Evolutionary conservation across 306 rosid species (phyloP).

Genomic region (Gastrolobium bilobum): DNA sequence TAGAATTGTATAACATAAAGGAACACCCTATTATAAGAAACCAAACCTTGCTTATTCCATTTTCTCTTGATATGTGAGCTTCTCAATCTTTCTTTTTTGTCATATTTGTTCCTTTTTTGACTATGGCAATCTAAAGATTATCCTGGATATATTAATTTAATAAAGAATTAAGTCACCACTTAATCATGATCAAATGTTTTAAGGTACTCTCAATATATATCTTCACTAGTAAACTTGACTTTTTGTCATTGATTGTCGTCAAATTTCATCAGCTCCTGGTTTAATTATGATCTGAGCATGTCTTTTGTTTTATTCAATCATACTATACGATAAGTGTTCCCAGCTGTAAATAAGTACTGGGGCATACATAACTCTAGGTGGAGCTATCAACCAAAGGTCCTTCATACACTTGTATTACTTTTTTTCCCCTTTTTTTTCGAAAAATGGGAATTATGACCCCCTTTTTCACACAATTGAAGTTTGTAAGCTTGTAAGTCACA

Average conservation of each 20-base stretch:
- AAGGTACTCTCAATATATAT: neutral
- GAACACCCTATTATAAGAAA: slow-evolving; percentile 9
- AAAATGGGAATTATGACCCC: slow-evolving; percentile 26
- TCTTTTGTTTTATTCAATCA: slow-evolving; percentile 7
- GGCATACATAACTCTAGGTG: slow-evolving; percentile 12
- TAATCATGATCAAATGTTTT: slow-evolving; percentile 22
- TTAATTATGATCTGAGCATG: neutral
- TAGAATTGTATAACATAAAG: slow-evolving; percentile 23
- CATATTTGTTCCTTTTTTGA: slow-evolving; percentile 42
- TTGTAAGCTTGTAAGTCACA: neutral
- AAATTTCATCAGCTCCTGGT: slow-evolving; percentile 19
- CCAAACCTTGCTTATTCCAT: slow-evolving; percentile 22
- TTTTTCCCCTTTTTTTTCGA: slow-evolving; percentile 1
- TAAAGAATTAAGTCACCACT: neutral
- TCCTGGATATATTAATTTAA: slow-evolving; percentile 9
- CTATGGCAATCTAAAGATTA: slow-evolving; percentile 36
- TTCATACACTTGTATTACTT: slow-evolving; percentile 15
- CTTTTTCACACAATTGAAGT: slow-evolving; percentile 2
- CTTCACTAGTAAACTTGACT: slow-evolving; percentile 35
- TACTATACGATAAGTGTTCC: slow-evolving; percentile 26
- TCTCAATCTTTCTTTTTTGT: slow-evolving; percentile 25
- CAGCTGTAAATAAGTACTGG: slow-evolving; percentile 39
- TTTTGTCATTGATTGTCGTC: slow-evolving; percentile 31
- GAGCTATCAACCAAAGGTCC: slow-evolving; percentile 24
- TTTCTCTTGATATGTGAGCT: slow-evolving; percentile 48